These are phyloP conservation scores for Beauveria varroae DNA, from an alignment of 2,329 filamentous ascomycete genomes.

Conservation along the genomic window DNA sequence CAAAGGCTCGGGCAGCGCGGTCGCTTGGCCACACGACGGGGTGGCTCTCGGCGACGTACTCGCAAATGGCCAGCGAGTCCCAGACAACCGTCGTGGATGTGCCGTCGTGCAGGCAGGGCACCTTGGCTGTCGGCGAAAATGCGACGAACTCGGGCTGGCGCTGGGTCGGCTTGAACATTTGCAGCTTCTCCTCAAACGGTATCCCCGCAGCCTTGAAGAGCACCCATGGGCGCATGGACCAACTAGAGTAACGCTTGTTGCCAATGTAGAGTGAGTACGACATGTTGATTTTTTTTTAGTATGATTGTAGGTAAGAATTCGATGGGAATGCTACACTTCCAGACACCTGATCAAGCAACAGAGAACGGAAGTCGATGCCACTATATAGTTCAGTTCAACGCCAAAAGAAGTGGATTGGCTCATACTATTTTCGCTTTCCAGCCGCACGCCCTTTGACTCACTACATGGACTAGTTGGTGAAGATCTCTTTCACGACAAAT, in stretches of 20 bases:
- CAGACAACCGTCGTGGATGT: slow-evolving; percentile 27
- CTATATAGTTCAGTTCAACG: not conserved
- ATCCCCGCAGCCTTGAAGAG: slow-evolving; percentile 35
- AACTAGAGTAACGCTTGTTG: slow-evolving; percentile 39
- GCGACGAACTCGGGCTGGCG: slow-evolving; percentile 26
- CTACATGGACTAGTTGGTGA: not conserved
- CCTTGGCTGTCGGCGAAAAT: slow-evolving; percentile 35
- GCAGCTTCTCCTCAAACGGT: slow-evolving; percentile 33
- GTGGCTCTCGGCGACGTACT: slow-evolving; percentile 37
- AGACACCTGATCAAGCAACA: not conserved
- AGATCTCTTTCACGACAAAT: not conserved
- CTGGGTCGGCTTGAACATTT: slow-evolving; percentile 23
- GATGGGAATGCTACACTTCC: not conserved
- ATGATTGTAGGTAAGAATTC: not conserved
- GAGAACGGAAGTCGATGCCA: not conserved
- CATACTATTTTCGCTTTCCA: not conserved
- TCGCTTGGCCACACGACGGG: slow-evolving; percentile 36
- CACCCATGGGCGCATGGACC: slow-evolving; percentile 40
- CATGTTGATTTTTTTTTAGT: slow-evolving; percentile 19
- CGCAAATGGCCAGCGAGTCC: slow-evolving; percentile 42
- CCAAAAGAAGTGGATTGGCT: not conserved
- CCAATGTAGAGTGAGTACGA: slow-evolving; percentile 33
- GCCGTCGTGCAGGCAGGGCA: slow-evolving; percentile 32
- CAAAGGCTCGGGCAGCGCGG: slow-evolving; percentile 32
- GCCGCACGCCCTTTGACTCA: slow-evolving; percentile 6